phyloP scores from a whole-genome alignment of 1,284 basidiomycete species.

The Tremellales sp. region DNA sequence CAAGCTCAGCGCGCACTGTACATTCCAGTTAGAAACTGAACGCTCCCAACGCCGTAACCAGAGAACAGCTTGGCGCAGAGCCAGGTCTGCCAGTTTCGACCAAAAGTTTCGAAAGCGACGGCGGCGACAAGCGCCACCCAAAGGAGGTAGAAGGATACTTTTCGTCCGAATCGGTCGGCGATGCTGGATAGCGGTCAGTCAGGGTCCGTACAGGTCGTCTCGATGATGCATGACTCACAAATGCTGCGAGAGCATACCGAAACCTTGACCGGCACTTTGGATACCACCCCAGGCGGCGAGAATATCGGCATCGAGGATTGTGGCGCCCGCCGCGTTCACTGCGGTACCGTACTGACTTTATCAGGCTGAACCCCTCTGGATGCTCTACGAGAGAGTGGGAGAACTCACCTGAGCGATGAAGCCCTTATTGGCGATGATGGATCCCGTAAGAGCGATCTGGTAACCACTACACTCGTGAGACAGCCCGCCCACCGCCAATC shows the following conservation, averaged over 20 bases:
- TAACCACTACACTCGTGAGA: slow-evolving; percentile 10
- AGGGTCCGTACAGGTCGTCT: too few relatives aligned
- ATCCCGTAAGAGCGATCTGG: slow-evolving; percentile 20
- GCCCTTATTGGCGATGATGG: slow-evolving; percentile 9
- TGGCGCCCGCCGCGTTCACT: not conserved
- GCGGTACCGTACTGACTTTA: not conserved
- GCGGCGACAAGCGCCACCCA: slow-evolving; percentile 25
- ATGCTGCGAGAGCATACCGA: slow-evolving; percentile 11
- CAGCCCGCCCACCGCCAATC: too few relatives aligned
- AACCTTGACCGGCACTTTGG: not conserved
- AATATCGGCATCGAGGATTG: not conserved
- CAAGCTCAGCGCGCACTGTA: too few relatives aligned
- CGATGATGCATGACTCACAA: slow-evolving; percentile 14
- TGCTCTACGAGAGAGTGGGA: too few relatives aligned
- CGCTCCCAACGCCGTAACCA: slow-evolving; percentile 28
- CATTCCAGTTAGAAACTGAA: slow-evolving; percentile 28
- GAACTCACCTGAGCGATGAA: too few relatives aligned
- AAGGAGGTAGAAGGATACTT: slow-evolving; percentile 21
- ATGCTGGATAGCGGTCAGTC: slow-evolving; percentile 10
- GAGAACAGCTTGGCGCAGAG: slow-evolving; percentile 27
- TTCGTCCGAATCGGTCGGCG: slow-evolving; percentile 26
- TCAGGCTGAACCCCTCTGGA: too few relatives aligned
- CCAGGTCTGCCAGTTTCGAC: slow-evolving; percentile 23
- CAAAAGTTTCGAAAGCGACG: slow-evolving; percentile 20
- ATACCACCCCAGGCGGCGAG: slow-evolving; percentile 1